Percentiles rank a stretch among this genome's conserved stretches.
phyloP scores from a whole-genome alignment of 768 basidiomycete species.

The Phaeolepiota aurea region DNA sequence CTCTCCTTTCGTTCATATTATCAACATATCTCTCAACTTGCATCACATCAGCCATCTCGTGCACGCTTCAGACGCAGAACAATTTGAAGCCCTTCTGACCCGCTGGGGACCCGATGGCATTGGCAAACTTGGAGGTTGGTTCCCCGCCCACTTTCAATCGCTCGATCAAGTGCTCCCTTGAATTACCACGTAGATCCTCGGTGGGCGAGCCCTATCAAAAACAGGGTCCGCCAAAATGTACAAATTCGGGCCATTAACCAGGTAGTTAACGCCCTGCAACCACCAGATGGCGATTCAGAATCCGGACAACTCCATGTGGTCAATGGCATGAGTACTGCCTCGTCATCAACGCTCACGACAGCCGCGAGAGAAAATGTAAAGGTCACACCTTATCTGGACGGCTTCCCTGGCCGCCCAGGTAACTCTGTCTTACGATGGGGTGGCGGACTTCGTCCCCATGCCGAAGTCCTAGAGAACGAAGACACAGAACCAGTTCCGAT shows the following conservation, averaged over 20 bases:
- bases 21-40: slow-evolving; percentile 15
- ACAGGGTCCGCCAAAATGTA: slow-evolving; percentile 55
- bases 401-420: slow-evolving; percentile 46
- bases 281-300: slow-evolving; percentile 34
- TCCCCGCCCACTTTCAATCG: too few relatives aligned
- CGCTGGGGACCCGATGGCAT: slow-evolving; percentile 86
- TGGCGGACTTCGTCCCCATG: slow-evolving; percentile 53
- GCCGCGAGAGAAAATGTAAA: slow-evolving; percentile 64
- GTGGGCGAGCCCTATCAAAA: slow-evolving; percentile 87
- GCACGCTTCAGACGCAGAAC: slow-evolving; percentile 86
- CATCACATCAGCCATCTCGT: slow-evolving; percentile 66
- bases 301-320: slow-evolving; percentile 64
- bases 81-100: slow-evolving; percentile 77
- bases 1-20: slow-evolving; percentile 9
- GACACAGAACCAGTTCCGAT: slow-evolving; percentile 37
- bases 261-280: slow-evolving; percentile 63
- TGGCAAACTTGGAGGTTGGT: slow-evolving; percentile 83
- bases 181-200: slow-evolving; percentile 55
- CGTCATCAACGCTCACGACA: slow-evolving; percentile 68
- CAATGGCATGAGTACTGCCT: slow-evolving; percentile 65
- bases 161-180: too few relatives aligned
- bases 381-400: slow-evolving; percentile 33
- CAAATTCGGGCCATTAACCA: slow-evolving; percentile 72
- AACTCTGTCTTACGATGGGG: slow-evolving; percentile 57
- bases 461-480: slow-evolving; percentile 57